Evolutionary conservation across 257 asterid species (phyloP), one percentile per base, ranked within the genome.

Genomic region (Scutellaria barbata): DNA sequence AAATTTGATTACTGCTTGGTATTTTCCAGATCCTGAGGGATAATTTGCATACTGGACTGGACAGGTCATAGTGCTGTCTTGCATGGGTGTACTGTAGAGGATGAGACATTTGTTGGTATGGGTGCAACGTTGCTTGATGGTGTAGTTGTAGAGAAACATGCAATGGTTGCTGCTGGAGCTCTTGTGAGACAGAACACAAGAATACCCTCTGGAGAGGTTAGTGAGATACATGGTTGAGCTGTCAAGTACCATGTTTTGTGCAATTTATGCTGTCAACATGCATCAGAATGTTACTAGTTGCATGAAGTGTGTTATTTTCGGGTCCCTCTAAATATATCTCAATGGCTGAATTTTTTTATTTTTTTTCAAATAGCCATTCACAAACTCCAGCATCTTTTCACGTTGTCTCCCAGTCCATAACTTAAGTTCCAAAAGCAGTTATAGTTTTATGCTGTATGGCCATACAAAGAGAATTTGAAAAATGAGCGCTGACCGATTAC

Each of bases 121-220:
- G 95, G 98, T 54, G 96, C 99, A 25, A 94, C 93, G 4, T 79
- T 94, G 85, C 99, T 94, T 82, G 99, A 91, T 65, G 99, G 99
- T 33, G 99, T 86, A 43, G 88, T 89, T 58, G 81, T 94, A 52
- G 98, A 94, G 81, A 94, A 94, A 79, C 85, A 94, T 69, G 93
- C 96, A 17, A 91, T 94, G 99, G 96, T 94, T 76, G 99, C 99
- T 79, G 97, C 98, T 61, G 99, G 99, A 74, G 99, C 99, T 45
- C 99, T 91, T 79, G 99, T 94, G 57, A 87, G 96, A 68, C 96
- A 91, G 85, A 85, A 88, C 58, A 89, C 98, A 25, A 87, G 93
- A 79, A 85, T 94, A 64, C 96, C 98, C 57, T 72, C 83, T 40
- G 92, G 96, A 68, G 98, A 94, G 99, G 99, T 94, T 67, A 43